phyloP scores from a whole-genome alignment of 352 stramenopile genomes.

The Globisporangium spiculum region DNA sequence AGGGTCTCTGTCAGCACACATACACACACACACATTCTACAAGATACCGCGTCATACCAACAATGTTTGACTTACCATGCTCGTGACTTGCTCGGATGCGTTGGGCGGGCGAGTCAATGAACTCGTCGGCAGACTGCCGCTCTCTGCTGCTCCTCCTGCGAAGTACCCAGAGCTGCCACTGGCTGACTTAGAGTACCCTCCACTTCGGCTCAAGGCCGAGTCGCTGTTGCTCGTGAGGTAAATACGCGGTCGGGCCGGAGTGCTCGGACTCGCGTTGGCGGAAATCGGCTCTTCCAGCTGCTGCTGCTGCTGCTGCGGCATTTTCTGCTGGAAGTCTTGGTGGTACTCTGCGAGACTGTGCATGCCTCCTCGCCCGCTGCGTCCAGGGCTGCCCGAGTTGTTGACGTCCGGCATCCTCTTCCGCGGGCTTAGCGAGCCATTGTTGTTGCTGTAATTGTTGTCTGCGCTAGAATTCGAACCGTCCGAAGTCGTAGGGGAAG shows the following conservation, averaged over 20 bases:
- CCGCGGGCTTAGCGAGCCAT: conserved; percentile 28
- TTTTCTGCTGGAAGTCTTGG: conserved; percentile 32
- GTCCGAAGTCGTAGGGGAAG: conserved; percentile 71
- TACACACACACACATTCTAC: too few species aligned
- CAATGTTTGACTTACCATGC: conserved; percentile 33
- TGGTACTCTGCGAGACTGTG: conserved; percentile 37
- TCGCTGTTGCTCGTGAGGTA: conserved; percentile 17
- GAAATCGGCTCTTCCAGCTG: conserved; percentile 4
- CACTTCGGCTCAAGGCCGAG: conserved; percentile 16
- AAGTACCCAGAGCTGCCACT: conserved; percentile 27
- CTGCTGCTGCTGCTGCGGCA: conserved; percentile 8
- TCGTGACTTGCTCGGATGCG: conserved; percentile 43
- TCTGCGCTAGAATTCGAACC: conserved; percentile 75
- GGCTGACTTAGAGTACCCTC: conserved; percentile 11
- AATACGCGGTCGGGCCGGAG: conserved; percentile 1
- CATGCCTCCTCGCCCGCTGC: conserved; percentile 22
- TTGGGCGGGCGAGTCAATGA: conserved; percentile 31
- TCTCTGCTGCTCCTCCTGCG: conserved; percentile 12
- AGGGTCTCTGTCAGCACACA: not conserved
- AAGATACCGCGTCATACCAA: not conserved
- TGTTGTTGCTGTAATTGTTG: conserved; percentile 61
- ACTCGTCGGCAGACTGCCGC: conserved; percentile 26
- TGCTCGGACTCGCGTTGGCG: not conserved
- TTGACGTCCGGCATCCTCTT: conserved; percentile 20
- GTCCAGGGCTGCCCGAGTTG: conserved; percentile 46